Evolutionary conservation across 345 rosid species (phyloP).

Genomic region (Aquilaria sinensis): DNA sequence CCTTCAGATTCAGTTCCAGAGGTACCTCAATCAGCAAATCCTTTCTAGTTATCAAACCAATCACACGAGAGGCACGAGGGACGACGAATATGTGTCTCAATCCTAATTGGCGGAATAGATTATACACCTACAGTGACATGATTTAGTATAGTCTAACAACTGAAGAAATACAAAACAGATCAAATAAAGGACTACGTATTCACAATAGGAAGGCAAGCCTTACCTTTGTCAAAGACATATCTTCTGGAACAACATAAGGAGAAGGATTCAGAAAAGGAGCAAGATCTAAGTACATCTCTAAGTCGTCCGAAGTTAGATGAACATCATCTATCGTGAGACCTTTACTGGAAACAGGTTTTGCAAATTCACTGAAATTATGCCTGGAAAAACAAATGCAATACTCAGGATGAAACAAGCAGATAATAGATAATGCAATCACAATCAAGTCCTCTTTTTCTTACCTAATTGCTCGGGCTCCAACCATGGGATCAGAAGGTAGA

Average conservation of each 20-base stretch:
- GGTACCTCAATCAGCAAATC: constrained; percentile 91
- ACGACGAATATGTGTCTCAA: constrained; percentile 90
- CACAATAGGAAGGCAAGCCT: constrained; percentile 1
- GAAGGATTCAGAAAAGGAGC: constrained; percentile 93
- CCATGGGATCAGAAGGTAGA: constrained; percentile 58
- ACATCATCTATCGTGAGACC: constrained; percentile 81
- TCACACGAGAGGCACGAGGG: constrained; percentile 85
- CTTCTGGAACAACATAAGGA: constrained; percentile 91
- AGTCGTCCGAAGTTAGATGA: constrained; percentile 71
- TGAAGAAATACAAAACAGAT: neutral
- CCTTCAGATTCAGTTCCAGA: neutral
- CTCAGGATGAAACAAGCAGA: neutral
- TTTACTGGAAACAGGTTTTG: constrained; percentile 89
- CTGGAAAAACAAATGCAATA: constrained; percentile 26
- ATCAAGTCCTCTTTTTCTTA: constrained; percentile 12
- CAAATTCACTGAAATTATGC: constrained; percentile 87
- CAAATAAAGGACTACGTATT: neutral
- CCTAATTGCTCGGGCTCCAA: constrained; percentile 50
- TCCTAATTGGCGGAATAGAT: constrained; percentile 96
- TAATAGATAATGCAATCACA: neutral
- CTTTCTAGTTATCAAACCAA: constrained; percentile 89
- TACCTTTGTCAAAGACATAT: constrained; percentile 98
- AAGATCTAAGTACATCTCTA: constrained; percentile 98
- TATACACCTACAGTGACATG: constrained; percentile 54
- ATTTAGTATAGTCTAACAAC: too few relatives aligned